phyloP scores from a whole-genome alignment of 2,329 filamentous ascomycete genomes.

The Ramichloridium luteum region DNA sequence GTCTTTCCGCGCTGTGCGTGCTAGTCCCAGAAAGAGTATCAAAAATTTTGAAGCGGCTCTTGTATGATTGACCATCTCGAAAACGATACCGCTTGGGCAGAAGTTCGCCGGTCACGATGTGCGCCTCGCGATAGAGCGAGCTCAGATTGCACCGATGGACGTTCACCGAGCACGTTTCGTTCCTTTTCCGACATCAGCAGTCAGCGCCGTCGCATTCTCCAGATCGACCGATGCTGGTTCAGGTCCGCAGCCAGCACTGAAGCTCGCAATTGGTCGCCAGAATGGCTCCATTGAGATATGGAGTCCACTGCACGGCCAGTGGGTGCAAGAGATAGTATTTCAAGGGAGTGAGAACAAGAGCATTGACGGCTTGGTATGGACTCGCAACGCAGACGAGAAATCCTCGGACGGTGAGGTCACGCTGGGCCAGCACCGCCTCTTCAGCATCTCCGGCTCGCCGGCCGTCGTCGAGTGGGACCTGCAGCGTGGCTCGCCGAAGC shows the following conservation, averaged over 20 bases:
- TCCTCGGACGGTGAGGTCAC: constrained; percentile 49
- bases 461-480: constrained; percentile 94
- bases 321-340: constrained; percentile 83
- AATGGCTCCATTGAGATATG: constrained; percentile 98
- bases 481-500: constrained; percentile 60
- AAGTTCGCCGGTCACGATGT: background rate
- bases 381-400: constrained; percentile 66
- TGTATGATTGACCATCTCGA: too few species aligned
- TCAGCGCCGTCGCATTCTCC: constrained; percentile 91
- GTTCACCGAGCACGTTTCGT: constrained; percentile 96
- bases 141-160: constrained; percentile 64
- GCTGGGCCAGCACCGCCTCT: constrained; percentile 67
- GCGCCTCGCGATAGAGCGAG: background rate
- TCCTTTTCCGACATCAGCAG: constrained; percentile 77
- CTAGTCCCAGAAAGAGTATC: too few species aligned
- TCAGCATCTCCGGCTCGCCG: constrained; percentile 90
- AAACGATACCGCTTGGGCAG: background rate
- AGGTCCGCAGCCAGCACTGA: constrained; percentile 46
- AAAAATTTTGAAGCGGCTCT: too few species aligned
- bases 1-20: too few species aligned
- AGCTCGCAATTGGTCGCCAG: constrained; percentile 78
- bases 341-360: constrained; percentile 56
- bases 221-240: constrained; percentile 45
- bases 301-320: constrained; percentile 71
- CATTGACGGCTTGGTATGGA: constrained; percentile 86